Percentiles rank a stretch among this genome's conserved stretches.
Conservation (phyloP, 164 flowering plant species). For the Berberis vulgaris region DNA sequence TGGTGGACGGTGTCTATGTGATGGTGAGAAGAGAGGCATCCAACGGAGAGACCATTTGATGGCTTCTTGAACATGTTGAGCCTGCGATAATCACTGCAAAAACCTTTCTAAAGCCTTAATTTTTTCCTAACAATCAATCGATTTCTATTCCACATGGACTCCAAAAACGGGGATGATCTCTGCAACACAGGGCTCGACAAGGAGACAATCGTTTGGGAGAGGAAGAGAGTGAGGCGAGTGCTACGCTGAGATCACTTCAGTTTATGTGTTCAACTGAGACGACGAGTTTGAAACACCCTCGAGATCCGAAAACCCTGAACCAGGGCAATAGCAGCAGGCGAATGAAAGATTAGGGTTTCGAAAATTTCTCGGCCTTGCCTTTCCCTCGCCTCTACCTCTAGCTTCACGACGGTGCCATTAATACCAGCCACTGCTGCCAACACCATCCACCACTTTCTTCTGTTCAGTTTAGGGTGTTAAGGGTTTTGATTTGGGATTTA, state of each 20-base stretch:
- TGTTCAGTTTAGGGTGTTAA: no score
- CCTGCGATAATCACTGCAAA: no score
- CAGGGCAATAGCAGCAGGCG: not conserved
- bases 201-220: constrained; percentile 37
- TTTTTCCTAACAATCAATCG: not conserved
- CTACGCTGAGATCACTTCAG: constrained; percentile 86
- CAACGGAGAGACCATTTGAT: no score
- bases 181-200: constrained; percentile 22
- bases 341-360: constrained; percentile 20
- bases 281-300: constrained; percentile 57
- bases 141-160: constrained; percentile 7
- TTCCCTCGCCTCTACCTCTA: no score
- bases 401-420: no score
- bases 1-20: no score
- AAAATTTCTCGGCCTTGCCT: constrained; percentile 8
- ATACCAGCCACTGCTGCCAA: no score
- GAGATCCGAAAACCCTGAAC: constrained; percentile 4
- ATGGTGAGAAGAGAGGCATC: no score
- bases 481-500: no score
- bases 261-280: constrained; percentile 76
- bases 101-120: not conserved
- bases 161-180: constrained; percentile 17
- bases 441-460: no score
- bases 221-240: constrained; percentile 75
- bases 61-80: no score